These are phyloP conservation scores for Taphrina pruni DNA, from an alignment of 1,139 yeast species.

Conservation along the genomic window DNA sequence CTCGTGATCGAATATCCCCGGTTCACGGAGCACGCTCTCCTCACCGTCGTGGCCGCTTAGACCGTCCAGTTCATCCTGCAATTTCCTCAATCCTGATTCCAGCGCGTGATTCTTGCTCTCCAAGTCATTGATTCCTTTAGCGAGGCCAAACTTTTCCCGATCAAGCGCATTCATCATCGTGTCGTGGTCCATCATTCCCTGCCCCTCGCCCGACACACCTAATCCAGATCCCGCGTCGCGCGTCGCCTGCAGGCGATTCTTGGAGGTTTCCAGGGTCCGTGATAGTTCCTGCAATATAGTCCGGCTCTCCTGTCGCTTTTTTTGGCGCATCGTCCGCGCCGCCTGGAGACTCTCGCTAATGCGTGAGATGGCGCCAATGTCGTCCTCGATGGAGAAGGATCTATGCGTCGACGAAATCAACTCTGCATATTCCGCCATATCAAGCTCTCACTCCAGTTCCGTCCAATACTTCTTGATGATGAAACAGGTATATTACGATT, in stretches of 20 bases:
- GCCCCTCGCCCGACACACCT: constrained; percentile 47
- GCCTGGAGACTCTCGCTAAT: constrained; percentile 44
- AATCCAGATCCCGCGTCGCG: too few relatives aligned
- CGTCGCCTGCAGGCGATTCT: not conserved
- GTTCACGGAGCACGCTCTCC: constrained; percentile 47
- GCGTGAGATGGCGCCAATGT: constrained; percentile 45
- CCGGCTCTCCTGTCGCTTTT: constrained; percentile 44
- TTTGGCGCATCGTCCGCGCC: constrained; percentile 43
- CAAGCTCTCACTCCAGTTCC: not conserved
- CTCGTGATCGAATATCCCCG: constrained; percentile 45
- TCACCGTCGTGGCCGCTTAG: constrained; percentile 49
- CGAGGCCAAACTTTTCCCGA: constrained; percentile 60
- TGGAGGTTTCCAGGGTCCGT: constrained; percentile 16
- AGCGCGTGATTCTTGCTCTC: constrained; percentile 61
- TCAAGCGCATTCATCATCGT: constrained; percentile 54
- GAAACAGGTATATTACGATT: too few relatives aligned
- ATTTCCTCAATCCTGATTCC: constrained; percentile 56
- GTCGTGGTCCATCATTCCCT: constrained; percentile 47
- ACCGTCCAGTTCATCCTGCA: constrained; percentile 55
- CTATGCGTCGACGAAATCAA: constrained; percentile 43
- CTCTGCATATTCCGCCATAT: constrained; percentile 33
- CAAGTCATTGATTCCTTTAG: constrained; percentile 63
- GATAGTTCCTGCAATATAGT: constrained; percentile 43
- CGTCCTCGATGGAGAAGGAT: constrained; percentile 45
- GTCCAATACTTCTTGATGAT: too few relatives aligned